A percentile compares a stretch with the other conserved stretches of the same genome.
phyloP scores from a whole-genome alignment of 2,329 filamentous ascomycete genomes.

The Microdochium nivale region DNA sequence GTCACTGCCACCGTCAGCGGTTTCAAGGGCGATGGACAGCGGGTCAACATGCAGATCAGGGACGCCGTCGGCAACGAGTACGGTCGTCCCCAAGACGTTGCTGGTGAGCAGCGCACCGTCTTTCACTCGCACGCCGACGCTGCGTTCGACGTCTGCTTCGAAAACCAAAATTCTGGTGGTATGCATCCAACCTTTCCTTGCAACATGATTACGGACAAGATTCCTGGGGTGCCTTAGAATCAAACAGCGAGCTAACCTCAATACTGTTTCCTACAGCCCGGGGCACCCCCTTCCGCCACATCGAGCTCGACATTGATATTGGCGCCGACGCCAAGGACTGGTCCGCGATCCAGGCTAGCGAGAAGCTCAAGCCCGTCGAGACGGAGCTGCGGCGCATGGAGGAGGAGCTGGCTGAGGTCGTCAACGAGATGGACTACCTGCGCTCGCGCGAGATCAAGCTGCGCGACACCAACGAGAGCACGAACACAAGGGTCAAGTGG shows the following conservation, averaged over 20 bases:
- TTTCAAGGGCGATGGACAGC: slow-evolving; percentile 83
- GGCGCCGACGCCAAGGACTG: slow-evolving; percentile 97
- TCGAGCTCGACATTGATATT: slow-evolving; percentile 93
- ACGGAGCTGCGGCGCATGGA: slow-evolving; percentile 88
- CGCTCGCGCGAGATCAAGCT: slow-evolving; percentile 85
- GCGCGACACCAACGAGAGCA: slow-evolving; percentile 98
- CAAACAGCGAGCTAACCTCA: slow-evolving; percentile 7
- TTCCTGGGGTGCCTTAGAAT: not conserved
- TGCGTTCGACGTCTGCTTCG: slow-evolving; percentile 94
- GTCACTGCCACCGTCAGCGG: slow-evolving; percentile 86
- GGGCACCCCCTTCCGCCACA: slow-evolving; percentile 52
- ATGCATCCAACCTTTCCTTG: slow-evolving; percentile 25
- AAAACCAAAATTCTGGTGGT: slow-evolving; percentile 70
- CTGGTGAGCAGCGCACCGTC: slow-evolving; percentile 83
- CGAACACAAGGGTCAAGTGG: slow-evolving; percentile 97
- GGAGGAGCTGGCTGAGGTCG: slow-evolving; percentile 82
- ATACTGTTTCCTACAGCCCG: slow-evolving; percentile 19
- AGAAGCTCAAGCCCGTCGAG: slow-evolving; percentile 97
- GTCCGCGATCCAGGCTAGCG: slow-evolving; percentile 88
- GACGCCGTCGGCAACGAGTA: slow-evolving; percentile 96
- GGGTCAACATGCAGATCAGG: slow-evolving; percentile 94
- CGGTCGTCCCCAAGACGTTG: slow-evolving; percentile 81
- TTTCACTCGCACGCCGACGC: slow-evolving; percentile 91
- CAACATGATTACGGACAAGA: not conserved
- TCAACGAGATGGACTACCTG: slow-evolving; percentile 94